These are phyloP conservation scores for Ophiostoma himal-ulmi DNA, from an alignment of 2,329 filamentous ascomycete species.

Conservation along the genomic window DNA sequence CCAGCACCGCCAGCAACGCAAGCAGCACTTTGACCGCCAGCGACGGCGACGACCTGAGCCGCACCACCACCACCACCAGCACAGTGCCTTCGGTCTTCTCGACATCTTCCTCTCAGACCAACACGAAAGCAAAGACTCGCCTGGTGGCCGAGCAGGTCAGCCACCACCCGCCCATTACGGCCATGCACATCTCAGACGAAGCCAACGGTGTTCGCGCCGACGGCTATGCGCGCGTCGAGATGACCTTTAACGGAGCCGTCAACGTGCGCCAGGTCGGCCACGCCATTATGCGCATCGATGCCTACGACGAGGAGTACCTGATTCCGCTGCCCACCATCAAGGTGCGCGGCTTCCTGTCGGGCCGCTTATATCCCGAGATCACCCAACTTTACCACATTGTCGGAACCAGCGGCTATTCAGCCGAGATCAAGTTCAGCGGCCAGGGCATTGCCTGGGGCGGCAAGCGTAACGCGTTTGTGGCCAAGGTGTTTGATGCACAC, in stretches of 20 bases:
- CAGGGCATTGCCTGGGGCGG: constrained; percentile 40
- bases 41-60: not conserved
- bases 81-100: constrained; percentile 10
- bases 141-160: constrained; percentile 46
- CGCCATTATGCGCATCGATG: constrained; percentile 45
- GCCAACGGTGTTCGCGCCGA: constrained; percentile 41
- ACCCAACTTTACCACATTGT: constrained; percentile 42
- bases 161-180: constrained; percentile 50
- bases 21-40: not conserved
- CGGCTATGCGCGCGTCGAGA: constrained; percentile 48
- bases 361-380: constrained; percentile 46
- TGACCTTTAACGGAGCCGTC: constrained; percentile 45
- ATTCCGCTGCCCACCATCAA: constrained; percentile 45
- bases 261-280: constrained; percentile 48
- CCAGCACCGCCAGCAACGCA: not conserved
- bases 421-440: constrained; percentile 44
- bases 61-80: not conserved
- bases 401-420: constrained; percentile 41
- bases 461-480: constrained; percentile 44
- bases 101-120: not conserved
- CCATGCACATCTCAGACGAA: constrained; percentile 43
- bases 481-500: constrained; percentile 38
- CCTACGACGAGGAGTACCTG: constrained; percentile 44
- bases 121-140: constrained; percentile 27
- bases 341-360: constrained; percentile 44